These are phyloP conservation scores for Cylindrodendrum hubeiense DNA, from an alignment of 2,329 filamentous ascomycete genomes.

Conservation along the genomic window DNA sequence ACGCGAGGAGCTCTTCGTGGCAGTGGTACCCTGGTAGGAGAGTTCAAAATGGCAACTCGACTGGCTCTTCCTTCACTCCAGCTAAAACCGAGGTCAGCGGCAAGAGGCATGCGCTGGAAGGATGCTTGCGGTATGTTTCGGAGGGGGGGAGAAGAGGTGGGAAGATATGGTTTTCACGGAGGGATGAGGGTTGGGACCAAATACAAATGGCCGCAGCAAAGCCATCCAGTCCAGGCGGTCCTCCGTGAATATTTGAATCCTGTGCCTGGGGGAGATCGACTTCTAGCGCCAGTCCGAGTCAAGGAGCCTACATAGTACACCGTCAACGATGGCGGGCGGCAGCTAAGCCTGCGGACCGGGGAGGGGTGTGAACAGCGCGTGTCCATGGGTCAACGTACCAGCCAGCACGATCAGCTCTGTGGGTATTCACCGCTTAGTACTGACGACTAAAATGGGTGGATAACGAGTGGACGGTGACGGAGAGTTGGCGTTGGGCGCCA, in stretches of 20 bases:
- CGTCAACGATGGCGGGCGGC: conserved; percentile 42
- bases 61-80: conserved; percentile 12
- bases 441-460: conserved; percentile 42
- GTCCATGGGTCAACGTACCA: conserved; percentile 39
- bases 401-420: conserved; percentile 36
- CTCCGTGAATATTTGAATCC: conserved; percentile 42
- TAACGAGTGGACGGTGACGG: conserved; percentile 40
- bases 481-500: conserved; percentile 40
- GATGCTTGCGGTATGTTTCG: conserved; percentile 3
- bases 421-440: conserved; percentile 39
- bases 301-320: conserved; percentile 34
- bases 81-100: conserved; percentile 7
- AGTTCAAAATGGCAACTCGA: conserved; percentile 5
- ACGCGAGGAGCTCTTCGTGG: conserved; percentile 17
- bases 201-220: conserved; percentile 20
- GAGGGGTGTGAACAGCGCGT: conserved; percentile 40
- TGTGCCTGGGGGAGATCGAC: conserved; percentile 40
- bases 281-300: conserved; percentile 37
- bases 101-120: not conserved
- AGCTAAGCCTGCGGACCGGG: conserved; percentile 41
- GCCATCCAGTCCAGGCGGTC: conserved; percentile 33
- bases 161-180: conserved; percentile 9
- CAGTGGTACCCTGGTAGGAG: conserved; percentile 16
- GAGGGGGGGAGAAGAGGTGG: not conserved
- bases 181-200: conserved; percentile 14